A percentile compares a stretch with the other conserved stretches of the same genome.
These are phyloP conservation scores for Aspergillus udagawae DNA, from an alignment of 2,329 filamentous ascomycete genomes.

Conservation along the genomic window DNA sequence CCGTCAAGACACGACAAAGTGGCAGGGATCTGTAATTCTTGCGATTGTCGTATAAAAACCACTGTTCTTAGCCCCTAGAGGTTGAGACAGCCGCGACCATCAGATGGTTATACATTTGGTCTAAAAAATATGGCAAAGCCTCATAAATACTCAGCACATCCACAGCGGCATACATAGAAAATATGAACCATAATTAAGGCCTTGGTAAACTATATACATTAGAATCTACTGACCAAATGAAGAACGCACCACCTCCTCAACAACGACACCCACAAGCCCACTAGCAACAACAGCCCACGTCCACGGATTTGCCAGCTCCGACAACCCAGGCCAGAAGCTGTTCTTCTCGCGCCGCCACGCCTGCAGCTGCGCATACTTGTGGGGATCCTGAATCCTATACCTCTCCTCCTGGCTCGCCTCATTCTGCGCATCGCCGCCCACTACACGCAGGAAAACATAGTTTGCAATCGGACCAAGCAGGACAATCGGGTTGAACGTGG, in stretches of 20 bases:
- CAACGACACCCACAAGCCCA: conserved; percentile 47
- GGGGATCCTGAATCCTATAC: conserved; percentile 48
- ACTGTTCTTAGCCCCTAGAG: too few species aligned
- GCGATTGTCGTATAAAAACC: too few species aligned
- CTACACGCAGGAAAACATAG: conserved; percentile 55
- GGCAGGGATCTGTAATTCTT: too few species aligned
- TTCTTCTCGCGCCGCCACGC: conserved; percentile 54
- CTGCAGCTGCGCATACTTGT: conserved; percentile 52
- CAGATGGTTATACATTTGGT: not conserved
- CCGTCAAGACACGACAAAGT: not conserved
- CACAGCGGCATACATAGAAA: not conserved
- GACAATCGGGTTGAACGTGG: conserved; percentile 52
- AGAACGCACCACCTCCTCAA: conserved; percentile 37
- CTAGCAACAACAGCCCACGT: conserved; percentile 50
- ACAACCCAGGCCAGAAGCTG: conserved; percentile 54
- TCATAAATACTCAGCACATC: not conserved
- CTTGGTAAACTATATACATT: too few species aligned
- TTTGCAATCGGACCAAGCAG: conserved; percentile 55
- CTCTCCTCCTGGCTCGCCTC: conserved; percentile 51
- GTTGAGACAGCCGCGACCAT: not conserved
- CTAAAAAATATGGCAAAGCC: rapidly evolving
- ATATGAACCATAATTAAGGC: not conserved
- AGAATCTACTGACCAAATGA: not conserved
- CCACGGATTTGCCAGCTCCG: conserved; percentile 55
- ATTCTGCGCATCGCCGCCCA: conserved; percentile 55